Evolutionary conservation across 2,329 filamentous ascomycete species (phyloP).

Genomic region (Penicillium sp.): DNA sequence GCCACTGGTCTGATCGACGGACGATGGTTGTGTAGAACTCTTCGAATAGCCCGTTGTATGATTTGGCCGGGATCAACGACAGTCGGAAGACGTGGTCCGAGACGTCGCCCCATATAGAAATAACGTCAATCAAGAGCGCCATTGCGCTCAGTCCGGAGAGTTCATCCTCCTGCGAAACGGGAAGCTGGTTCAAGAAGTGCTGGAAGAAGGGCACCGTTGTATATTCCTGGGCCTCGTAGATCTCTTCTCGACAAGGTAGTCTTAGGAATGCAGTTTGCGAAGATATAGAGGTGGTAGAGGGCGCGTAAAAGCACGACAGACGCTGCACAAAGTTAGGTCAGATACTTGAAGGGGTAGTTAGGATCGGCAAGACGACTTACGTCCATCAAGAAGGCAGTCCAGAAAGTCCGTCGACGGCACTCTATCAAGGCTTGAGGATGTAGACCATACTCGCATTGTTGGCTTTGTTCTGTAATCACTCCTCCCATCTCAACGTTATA

Average conservation of each 20-base stretch:
- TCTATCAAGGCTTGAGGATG: slow-evolving; percentile 65
- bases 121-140: slow-evolving; percentile 66
- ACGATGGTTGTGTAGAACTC: slow-evolving; percentile 59
- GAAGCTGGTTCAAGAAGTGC: slow-evolving; percentile 52
- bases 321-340: slow-evolving; percentile 47
- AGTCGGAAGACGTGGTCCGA: slow-evolving; percentile 63
- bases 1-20: slow-evolving; percentile 64
- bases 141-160: slow-evolving; percentile 55
- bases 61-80: slow-evolving; percentile 48
- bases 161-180: slow-evolving; percentile 42
- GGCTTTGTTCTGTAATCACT: slow-evolving; percentile 51
- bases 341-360: slow-evolving; percentile 12
- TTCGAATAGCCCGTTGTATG: slow-evolving; percentile 55
- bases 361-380: slow-evolving; percentile 41
- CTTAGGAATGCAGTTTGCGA: slow-evolving; percentile 70
- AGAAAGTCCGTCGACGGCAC: slow-evolving; percentile 72
- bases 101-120: slow-evolving; percentile 69
- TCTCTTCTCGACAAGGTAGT: slow-evolving; percentile 65
- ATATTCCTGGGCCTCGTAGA: slow-evolving; percentile 66
- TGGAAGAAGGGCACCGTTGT: slow-evolving; percentile 66
- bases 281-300: slow-evolving; percentile 61
- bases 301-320: slow-evolving; percentile 63
- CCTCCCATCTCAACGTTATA: slow-evolving; percentile 66
- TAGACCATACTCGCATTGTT: slow-evolving; percentile 62
- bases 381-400: slow-evolving; percentile 73